phyloP scores from a whole-genome alignment of 2,329 filamentous ascomycete genomes.

The Alternaria sp. region DNA sequence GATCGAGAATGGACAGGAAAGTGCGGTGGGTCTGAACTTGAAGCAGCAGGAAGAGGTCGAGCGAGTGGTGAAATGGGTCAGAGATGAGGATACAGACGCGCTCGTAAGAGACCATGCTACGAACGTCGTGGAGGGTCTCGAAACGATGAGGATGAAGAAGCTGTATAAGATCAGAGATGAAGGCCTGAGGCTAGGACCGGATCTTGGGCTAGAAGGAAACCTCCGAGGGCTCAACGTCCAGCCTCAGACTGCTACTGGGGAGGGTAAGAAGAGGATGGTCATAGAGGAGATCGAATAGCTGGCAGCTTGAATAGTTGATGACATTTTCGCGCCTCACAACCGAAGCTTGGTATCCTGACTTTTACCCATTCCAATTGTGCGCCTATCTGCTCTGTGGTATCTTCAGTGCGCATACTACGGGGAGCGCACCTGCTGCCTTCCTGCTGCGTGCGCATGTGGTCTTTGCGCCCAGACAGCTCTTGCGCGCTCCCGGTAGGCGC shows the following conservation, averaged over 20 bases:
- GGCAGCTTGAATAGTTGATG: neutral
- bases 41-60: conserved; percentile 67
- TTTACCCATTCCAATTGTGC: conserved; percentile 11
- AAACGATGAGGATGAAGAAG: conserved; percentile 64
- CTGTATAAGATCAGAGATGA: conserved; percentile 51
- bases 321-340: conserved; percentile 5
- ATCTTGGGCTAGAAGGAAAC: conserved; percentile 43
- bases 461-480: neutral
- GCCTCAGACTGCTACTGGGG: conserved; percentile 21
- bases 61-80: conserved; percentile 68
- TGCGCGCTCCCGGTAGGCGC: neutral
- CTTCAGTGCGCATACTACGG: conserved; percentile 9
- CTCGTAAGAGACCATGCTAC: conserved; percentile 70
- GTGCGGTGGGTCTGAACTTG: conserved; percentile 61
- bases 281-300: conserved; percentile 67
- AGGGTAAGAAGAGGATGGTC: conserved; percentile 41
- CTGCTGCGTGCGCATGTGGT: neutral
- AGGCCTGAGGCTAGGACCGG: conserved; percentile 23
- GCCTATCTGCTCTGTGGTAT: conserved; percentile 20
- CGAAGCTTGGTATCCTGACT: conserved; percentile 10
- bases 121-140: conserved; percentile 70
- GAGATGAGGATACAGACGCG: conserved; percentile 69
- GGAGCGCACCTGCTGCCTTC: conserved; percentile 4
- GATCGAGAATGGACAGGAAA: conserved; percentile 40
- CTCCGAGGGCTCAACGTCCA: conserved; percentile 56